Percentiles rank a stretch among this genome's conserved stretches.
phyloP scores from a whole-genome alignment of 768 basidiomycete genomes.

The Boletus fagicola region DNA sequence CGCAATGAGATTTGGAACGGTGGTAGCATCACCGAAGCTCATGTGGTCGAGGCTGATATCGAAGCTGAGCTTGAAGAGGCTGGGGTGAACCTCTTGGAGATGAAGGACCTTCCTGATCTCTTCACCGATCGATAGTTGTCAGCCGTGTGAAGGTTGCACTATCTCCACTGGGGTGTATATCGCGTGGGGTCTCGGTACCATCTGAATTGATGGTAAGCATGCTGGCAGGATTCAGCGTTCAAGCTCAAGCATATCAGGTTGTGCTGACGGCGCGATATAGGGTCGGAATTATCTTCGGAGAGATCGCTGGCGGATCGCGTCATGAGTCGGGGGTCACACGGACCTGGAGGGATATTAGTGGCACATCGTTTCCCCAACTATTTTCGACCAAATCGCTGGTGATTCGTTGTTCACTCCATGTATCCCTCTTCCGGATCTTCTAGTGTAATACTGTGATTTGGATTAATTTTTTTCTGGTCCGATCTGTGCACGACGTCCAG shows the following conservation, averaged over 20 bases:
- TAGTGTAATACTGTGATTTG: background rate
- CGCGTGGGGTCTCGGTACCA: background rate
- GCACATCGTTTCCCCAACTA: background rate
- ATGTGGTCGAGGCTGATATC: conserved; percentile 53
- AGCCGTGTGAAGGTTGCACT: background rate
- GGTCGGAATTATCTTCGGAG: background rate
- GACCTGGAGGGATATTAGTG: background rate
- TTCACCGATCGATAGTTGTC: conserved; percentile 53
- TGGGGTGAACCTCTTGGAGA: conserved; percentile 61
- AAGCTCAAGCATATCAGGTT: background rate
- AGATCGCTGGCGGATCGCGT: background rate
- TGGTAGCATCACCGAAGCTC: conserved; percentile 52
- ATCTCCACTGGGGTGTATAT: background rate
- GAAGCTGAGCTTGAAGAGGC: conserved; percentile 69
- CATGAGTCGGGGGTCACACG: background rate
- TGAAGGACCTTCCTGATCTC: conserved; percentile 59
- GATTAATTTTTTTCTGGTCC: conserved; percentile 4
- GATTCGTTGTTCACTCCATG: background rate
- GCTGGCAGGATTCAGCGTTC: background rate
- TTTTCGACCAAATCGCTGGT: background rate
- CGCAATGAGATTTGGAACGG: conserved; percentile 60
- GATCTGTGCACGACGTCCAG: background rate
- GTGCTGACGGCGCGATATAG: background rate
- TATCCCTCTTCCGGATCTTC: background rate
- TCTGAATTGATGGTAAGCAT: conserved; percentile 15